Conservation (phyloP, 805 yeast species). For the Cyberlindnera nakhonratchasimensis region DNA sequence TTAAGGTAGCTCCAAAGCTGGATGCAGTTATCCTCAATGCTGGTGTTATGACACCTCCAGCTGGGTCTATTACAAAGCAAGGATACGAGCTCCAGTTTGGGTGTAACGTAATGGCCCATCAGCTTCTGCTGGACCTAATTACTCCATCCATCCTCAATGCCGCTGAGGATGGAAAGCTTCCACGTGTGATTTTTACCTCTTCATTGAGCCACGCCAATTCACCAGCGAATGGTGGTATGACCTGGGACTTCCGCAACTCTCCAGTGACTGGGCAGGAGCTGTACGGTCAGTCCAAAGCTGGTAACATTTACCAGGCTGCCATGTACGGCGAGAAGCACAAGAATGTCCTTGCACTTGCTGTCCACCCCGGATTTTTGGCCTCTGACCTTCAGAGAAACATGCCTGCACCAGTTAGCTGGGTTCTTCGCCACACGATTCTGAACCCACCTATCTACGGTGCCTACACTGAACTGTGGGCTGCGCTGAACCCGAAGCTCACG, state of each 20-base stretch:
- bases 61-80: constrained; percentile 37
- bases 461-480: constrained; percentile 41
- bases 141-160: constrained; percentile 37
- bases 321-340: constrained; percentile 33
- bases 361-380: constrained; percentile 41
- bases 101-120: constrained; percentile 44
- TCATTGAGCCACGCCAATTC: constrained; percentile 37
- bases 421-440: not conserved
- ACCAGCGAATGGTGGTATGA: constrained; percentile 32
- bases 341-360: constrained; percentile 33
- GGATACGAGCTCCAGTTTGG: constrained; percentile 47
- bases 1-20: constrained; percentile 24
- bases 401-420: not conserved
- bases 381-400: constrained; percentile 34
- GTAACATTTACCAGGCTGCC: constrained; percentile 34
- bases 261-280: constrained; percentile 2
- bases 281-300: constrained; percentile 44
- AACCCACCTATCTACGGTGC: constrained; percentile 35
- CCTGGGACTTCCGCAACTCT: constrained; percentile 30
- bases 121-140: constrained; percentile 38
- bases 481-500: constrained; percentile 37
- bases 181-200: constrained; percentile 45
- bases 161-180: constrained; percentile 27
- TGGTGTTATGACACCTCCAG: constrained; percentile 41
- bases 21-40: constrained; percentile 43